phyloP scores from a whole-genome alignment of 345 rosid genomes.

The Erucastrum elatum region DNA sequence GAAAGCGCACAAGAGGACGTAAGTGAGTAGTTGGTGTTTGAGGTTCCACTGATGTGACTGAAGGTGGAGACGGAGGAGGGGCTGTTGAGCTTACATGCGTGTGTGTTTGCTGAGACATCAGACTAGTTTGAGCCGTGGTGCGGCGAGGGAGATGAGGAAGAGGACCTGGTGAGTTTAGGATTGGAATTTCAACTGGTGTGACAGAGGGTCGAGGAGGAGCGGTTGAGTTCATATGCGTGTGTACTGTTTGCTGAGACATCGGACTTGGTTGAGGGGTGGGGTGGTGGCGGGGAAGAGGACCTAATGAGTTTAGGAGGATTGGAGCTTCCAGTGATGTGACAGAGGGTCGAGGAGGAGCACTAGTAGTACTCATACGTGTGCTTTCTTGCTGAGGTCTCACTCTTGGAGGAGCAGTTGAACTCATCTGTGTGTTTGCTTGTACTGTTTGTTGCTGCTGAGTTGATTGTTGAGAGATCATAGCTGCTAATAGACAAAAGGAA shows the following conservation, averaged over 20 bases:
- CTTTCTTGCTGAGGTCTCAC: not conserved
- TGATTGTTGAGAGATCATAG: conserved; percentile 5
- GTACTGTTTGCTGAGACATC: not conserved
- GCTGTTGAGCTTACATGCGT: not conserved
- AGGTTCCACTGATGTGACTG: conserved; percentile 1
- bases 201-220: not conserved
- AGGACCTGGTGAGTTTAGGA: not conserved
- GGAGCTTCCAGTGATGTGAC: not conserved
- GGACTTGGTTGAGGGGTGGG: not conserved
- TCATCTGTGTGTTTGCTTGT: not conserved
- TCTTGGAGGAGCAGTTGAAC: not conserved
- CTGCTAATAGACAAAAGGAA: not conserved
- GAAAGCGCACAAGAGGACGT: not conserved
- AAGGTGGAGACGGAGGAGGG: not conserved
- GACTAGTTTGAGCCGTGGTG: not conserved
- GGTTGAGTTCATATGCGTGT: not conserved
- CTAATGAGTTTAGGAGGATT: not conserved
- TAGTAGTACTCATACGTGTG: not conserved
- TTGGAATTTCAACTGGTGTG: not conserved
- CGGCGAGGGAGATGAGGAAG: not conserved
- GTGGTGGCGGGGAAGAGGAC: not conserved
- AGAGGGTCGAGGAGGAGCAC: conserved; percentile 3
- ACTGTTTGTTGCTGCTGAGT: not conserved
- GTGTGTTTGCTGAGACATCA: not conserved
- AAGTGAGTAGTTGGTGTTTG: not conserved